Evolutionary conservation across 2,329 filamentous ascomycete species (phyloP), one percentile per base, ranked within the genome.

Genomic region (Cladosporium sp.): DNA sequence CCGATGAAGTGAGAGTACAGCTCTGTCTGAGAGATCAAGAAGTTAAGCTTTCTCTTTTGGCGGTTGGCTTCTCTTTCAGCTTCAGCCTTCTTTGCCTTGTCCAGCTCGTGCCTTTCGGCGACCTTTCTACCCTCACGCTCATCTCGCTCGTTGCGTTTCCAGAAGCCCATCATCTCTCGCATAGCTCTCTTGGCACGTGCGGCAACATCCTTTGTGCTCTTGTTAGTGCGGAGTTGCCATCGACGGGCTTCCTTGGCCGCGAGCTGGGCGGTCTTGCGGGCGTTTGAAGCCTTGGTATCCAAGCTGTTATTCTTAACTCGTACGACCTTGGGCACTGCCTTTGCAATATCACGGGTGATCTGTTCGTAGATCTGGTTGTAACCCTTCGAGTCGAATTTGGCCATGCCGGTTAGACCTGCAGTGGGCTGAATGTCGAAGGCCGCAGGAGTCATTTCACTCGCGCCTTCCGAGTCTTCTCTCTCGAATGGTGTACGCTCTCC

Each of bases 131-230:
- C 81, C 73, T 99, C 94, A 61, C 94, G 90, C 73, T 99, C 94
- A 72, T 99, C 94, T 55, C 93, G 89, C 75, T 99, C 94, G 73
- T 99, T 99, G 59, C 93, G 88, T 77, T 97, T 97, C 94, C 94
- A 99, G 82, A 97, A 99, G 59, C 90, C 87, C 84, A 97, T 94
- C 94, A 99, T 99, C 76, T 99, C 94, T 72, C 94, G 87, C 94
- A 99, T 99, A 60, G 93, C 93, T 66, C 94, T 89, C 81, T 99
- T 99, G 60, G 94, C 94, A 50, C 94, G 87, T 42, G 94, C 94
- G 73, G 97, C 94, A 3, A 96, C 89, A 74, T 99, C 94, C 75
- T 99, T 99, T 73, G 90, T 94, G 71, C 92, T 95, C 82, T 99
- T 97, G 80, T 99, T 99, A 56, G 94, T 99, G 42, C 92, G 89